These are phyloP conservation scores for Paecilomyces formosus DNA, from an alignment of 2,329 filamentous ascomycete species.

Conservation along the genomic window DNA sequence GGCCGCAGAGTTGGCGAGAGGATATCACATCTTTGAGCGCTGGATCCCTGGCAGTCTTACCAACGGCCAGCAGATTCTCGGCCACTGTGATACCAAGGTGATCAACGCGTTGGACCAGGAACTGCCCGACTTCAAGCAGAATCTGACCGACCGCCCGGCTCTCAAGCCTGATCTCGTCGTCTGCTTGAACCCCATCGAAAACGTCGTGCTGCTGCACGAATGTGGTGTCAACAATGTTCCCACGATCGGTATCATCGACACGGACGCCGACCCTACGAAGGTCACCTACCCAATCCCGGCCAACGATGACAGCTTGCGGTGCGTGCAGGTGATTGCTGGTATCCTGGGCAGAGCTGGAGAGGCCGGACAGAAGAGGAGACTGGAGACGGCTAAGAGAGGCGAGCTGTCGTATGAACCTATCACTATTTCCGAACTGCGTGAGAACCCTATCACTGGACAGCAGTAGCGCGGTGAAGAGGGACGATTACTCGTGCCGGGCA, in stretches of 20 bases:
- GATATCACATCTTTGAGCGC: conserved; percentile 82
- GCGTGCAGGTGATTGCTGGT: conserved; percentile 72
- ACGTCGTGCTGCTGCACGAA: conserved; percentile 83
- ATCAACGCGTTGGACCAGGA: conserved; percentile 67
- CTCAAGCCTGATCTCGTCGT: conserved; percentile 85
- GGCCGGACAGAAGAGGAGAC: conserved; percentile 61
- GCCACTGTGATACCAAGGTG: conserved; percentile 60
- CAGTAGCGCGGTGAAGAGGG: not conserved
- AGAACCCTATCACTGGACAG: conserved; percentile 7
- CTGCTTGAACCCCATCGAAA: conserved; percentile 87
- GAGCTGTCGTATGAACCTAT: conserved; percentile 48
- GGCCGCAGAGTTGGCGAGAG: conserved; percentile 68
- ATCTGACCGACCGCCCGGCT: conserved; percentile 55
- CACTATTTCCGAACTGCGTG: conserved; percentile 13
- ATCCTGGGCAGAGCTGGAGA: conserved; percentile 79
- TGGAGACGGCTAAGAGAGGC: conserved; percentile 55
- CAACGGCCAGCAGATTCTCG: conserved; percentile 85
- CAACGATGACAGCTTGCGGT: conserved; percentile 91
- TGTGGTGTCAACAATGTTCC: conserved; percentile 82
- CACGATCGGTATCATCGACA: conserved; percentile 92
- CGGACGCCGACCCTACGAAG: conserved; percentile 83
- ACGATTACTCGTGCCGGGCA: not conserved
- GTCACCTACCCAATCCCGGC: conserved; percentile 95
- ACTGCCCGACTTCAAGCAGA: conserved; percentile 56
- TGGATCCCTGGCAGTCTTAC: conserved; percentile 92